A percentile compares a stretch with the other conserved stretches of the same genome.
These are phyloP conservation scores for Peterozyma toletana DNA, from an alignment of 805 yeast genomes.

Conservation along the genomic window DNA sequence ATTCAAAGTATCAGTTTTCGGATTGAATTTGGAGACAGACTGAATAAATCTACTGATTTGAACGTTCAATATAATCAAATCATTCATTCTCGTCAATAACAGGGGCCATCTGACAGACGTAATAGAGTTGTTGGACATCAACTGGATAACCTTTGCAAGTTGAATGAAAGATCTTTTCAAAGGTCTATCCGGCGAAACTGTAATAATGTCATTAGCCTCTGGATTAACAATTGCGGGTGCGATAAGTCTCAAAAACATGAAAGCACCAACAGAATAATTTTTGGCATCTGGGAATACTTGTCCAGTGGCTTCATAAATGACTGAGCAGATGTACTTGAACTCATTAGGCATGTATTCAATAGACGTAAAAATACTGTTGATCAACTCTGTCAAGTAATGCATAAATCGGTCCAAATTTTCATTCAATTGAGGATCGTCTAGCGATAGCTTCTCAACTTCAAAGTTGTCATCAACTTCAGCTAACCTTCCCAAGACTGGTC, in stretches of 20 bases:
- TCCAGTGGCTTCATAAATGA: slow-evolving; percentile 50
- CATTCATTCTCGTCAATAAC: slow-evolving; percentile 31
- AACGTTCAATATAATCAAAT: slow-evolving; percentile 29
- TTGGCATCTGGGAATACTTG: slow-evolving; percentile 62
- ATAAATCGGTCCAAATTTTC: slow-evolving; percentile 40
- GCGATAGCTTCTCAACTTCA: slow-evolving; percentile 52
- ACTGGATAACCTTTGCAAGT: slow-evolving; percentile 77
- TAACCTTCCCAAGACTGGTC: slow-evolving; percentile 50
- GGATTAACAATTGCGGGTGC: slow-evolving; percentile 93
- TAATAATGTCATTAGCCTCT: slow-evolving; percentile 37
- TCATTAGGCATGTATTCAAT: slow-evolving; percentile 59
- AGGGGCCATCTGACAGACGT: slow-evolving; percentile 59
- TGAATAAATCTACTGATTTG: slow-evolving; percentile 34
- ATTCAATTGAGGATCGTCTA: slow-evolving; percentile 29
- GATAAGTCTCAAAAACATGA: slow-evolving; percentile 69
- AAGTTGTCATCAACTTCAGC: slow-evolving; percentile 41
- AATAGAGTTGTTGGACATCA: slow-evolving; percentile 78
- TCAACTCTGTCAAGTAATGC: slow-evolving; percentile 45
- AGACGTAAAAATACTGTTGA: slow-evolving; percentile 53
- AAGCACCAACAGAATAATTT: slow-evolving; percentile 75
- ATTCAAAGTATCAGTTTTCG: slow-evolving; percentile 14
- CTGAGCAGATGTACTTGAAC: slow-evolving; percentile 61
- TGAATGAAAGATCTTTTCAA: slow-evolving; percentile 62
- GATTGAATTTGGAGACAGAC: slow-evolving; percentile 19
- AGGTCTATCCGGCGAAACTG: slow-evolving; percentile 9